phyloP scores from a whole-genome alignment of 2,329 filamentous ascomycete genomes.

The Paracoccidioides lutzii region DNA sequence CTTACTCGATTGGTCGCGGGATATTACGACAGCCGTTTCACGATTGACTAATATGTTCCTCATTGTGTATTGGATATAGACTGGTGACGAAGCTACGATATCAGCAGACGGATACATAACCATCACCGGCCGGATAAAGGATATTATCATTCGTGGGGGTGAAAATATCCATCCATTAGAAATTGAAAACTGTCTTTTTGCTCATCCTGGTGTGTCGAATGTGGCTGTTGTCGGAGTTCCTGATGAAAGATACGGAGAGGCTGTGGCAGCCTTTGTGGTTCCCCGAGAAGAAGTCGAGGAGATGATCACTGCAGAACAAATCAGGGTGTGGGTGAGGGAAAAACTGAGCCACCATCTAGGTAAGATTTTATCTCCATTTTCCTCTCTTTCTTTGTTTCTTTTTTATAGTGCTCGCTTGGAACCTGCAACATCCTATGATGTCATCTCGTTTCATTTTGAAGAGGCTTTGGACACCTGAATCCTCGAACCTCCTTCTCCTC shows the following conservation, averaged over 20 bases:
- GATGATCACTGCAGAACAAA: constrained; percentile 42
- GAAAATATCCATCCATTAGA: constrained; percentile 95
- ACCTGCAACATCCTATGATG: too few species aligned
- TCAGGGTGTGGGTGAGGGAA: constrained; percentile 59
- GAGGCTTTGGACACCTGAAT: background rate
- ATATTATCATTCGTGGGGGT: constrained; percentile 85
- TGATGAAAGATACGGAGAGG: constrained; percentile 73
- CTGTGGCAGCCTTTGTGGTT: constrained; percentile 72
- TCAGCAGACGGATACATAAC: constrained; percentile 69
- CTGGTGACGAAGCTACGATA: constrained; percentile 82
- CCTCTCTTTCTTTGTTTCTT: background rate
- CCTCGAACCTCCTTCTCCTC: background rate
- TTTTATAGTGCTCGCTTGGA: background rate
- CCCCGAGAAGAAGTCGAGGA: constrained; percentile 30
- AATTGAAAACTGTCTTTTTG: constrained; percentile 75
- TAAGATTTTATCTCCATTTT: constrained; percentile 22
- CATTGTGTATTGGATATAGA: constrained; percentile 34
- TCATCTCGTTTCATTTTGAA: too few species aligned
- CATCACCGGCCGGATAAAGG: constrained; percentile 88
- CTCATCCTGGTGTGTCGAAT: constrained; percentile 57
- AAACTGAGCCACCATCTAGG: constrained; percentile 59
- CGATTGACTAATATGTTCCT: background rate
- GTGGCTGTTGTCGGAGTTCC: constrained; percentile 73
- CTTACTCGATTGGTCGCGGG: background rate
- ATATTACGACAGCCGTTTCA: background rate